phyloP scores from a whole-genome alignment of 2,329 filamentous ascomycete species.

The Diaporthe eres region DNA sequence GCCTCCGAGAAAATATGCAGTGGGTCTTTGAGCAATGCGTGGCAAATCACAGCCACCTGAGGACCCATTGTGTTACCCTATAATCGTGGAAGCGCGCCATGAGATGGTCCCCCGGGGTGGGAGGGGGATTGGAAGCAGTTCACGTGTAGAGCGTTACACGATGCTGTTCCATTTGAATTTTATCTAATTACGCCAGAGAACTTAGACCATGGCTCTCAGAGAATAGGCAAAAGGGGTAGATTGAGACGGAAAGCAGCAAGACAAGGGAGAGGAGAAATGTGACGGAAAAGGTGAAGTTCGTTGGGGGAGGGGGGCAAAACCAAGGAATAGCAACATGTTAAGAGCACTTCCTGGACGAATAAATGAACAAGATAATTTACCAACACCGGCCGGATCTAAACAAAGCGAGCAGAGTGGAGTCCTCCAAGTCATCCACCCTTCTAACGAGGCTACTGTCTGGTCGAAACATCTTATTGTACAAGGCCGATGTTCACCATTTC shows the following conservation, averaged over 20 bases:
- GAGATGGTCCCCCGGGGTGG: not conserved
- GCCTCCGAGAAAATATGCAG: not conserved
- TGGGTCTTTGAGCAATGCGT: not conserved
- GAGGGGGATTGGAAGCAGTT: too few species aligned
- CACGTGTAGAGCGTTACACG: too few species aligned
- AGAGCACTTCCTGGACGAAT: not conserved
- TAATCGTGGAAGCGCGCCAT: not conserved
- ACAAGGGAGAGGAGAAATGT: not conserved
- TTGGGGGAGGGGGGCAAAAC: not conserved
- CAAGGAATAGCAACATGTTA: not conserved
- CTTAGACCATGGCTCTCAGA: too few species aligned
- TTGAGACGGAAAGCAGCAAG: not conserved
- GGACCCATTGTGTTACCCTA: not conserved
- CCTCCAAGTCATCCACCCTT: not conserved
- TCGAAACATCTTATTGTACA: not conserved
- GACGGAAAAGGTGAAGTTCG: too few species aligned
- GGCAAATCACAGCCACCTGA: not conserved
- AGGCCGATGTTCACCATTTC: not conserved
- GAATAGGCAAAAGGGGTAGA: too few species aligned
- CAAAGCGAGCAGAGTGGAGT: not conserved
- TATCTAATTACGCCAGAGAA: too few species aligned
- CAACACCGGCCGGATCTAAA: too few species aligned
- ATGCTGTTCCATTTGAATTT: too few species aligned
- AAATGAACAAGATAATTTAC: not conserved
- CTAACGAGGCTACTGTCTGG: not conserved